Percentiles rank a stretch among this genome's conserved stretches.
Conservation (phyloP, 2,329 filamentous ascomycete genomes). For the Cercospora canescens region DNA sequence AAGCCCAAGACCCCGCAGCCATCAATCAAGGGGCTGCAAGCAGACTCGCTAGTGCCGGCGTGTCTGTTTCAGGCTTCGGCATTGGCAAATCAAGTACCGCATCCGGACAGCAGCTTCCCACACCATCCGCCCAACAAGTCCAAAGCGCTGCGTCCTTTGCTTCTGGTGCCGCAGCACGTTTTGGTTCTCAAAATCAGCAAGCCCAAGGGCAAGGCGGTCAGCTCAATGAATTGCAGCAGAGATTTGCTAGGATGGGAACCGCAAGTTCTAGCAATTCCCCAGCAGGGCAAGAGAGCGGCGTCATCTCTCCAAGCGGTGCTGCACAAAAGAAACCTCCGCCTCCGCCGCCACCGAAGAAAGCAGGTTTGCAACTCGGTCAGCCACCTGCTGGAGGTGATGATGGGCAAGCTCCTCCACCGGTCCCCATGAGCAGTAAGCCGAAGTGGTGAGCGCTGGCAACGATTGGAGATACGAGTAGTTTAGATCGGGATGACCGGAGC, state of each 20-base stretch:
- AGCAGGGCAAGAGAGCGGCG: constrained; percentile 29
- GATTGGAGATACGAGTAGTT: neutral
- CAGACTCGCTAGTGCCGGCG: constrained; percentile 70
- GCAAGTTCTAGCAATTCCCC: constrained; percentile 25
- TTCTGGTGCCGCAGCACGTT: constrained; percentile 13
- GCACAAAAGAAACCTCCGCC: constrained; percentile 57
- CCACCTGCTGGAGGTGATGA: constrained; percentile 12
- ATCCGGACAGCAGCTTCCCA: constrained; percentile 13
- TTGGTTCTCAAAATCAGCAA: constrained; percentile 13
- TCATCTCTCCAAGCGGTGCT: constrained; percentile 27
- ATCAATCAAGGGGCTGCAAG: constrained; percentile 62
- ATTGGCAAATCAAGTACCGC: constrained; percentile 56
- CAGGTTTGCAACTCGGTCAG: constrained; percentile 44
- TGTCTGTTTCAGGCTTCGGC: constrained; percentile 76
- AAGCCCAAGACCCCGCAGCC: constrained; percentile 30
- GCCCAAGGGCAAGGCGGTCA: constrained; percentile 41
- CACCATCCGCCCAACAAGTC: constrained; percentile 32
- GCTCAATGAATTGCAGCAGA: constrained; percentile 66
- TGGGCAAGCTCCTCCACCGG: constrained; percentile 51
- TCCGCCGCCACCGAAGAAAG: constrained; percentile 59
- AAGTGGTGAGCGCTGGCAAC: constrained; percentile 27
- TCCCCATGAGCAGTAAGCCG: constrained; percentile 60
- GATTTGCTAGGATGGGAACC: constrained; percentile 58
- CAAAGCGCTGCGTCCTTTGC: constrained; percentile 20
- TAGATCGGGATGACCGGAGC: neutral